Conservation (phyloP, 202 grass and related monocot species). For the Panicum virgatum region DNA sequence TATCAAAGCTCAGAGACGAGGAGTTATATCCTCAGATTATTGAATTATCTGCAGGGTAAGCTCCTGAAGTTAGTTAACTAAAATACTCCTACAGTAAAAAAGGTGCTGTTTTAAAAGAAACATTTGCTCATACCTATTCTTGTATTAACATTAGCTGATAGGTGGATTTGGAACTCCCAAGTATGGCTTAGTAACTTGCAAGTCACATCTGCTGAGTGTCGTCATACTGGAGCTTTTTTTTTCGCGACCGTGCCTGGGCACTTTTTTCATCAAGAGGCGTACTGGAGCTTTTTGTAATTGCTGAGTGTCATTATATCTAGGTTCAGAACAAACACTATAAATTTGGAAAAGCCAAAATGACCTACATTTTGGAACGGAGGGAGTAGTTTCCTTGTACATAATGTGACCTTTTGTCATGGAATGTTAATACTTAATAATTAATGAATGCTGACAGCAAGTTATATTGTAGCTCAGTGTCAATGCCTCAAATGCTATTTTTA, state of each 20-base stretch:
- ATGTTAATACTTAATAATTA: not conserved
- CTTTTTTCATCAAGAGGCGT: too few species aligned
- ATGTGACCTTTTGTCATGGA: not conserved
- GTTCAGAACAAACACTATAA: too few species aligned
- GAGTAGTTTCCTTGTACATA: constrained; percentile 3
- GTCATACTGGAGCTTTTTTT: constrained; percentile 16
- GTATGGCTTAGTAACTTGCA: constrained; percentile 5
- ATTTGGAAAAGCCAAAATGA: too few species aligned
- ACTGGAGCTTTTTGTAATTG: too few species aligned
- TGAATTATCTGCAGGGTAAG: constrained; percentile 86
- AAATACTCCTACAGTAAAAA: constrained; percentile 22
- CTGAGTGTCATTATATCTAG: too few species aligned
- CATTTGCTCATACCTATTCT: not conserved
- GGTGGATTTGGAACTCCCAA: not conserved
- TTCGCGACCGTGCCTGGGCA: too few species aligned
- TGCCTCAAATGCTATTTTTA: not conserved
- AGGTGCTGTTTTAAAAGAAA: constrained; percentile 17
- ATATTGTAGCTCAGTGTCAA: constrained; percentile 22
- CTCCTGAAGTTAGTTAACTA: constrained; percentile 22
- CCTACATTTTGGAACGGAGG: too few species aligned
- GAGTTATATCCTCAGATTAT: constrained; percentile 95
- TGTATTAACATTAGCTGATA: constrained; percentile 13
- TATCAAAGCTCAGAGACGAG: constrained; percentile 89
- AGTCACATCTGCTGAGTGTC: not conserved
- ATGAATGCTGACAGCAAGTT: not conserved